Percentiles rank a stretch among this genome's conserved stretches.
Conservation (phyloP, 345 rosid species). For the Aethionema arabicum region DNA sequence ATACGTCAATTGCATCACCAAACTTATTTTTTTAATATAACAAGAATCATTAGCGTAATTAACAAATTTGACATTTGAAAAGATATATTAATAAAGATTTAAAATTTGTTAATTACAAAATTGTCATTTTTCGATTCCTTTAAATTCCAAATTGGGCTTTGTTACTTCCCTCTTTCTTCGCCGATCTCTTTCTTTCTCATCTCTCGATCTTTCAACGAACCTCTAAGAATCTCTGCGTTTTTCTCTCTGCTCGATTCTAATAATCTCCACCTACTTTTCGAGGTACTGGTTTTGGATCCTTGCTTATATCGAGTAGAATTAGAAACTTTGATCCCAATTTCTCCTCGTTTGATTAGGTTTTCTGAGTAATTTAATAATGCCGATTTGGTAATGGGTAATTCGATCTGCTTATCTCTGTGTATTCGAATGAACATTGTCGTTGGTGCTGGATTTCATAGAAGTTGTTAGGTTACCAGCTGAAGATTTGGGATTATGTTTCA, state of each 20-base stretch:
- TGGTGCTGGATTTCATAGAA: neutral
- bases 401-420: slow-evolving; percentile 22
- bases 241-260: neutral
- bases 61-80: too few relatives aligned
- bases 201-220: slow-evolving; percentile 29
- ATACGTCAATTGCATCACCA: too few relatives aligned
- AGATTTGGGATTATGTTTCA: slow-evolving; percentile 14
- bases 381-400: slow-evolving; percentile 26
- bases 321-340: neutral
- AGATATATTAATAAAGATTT: too few relatives aligned
- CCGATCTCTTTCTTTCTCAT: slow-evolving; percentile 28
- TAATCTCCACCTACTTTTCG: slow-evolving; percentile 3
- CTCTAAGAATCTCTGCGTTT: slow-evolving; percentile 17
- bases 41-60: too few relatives aligned
- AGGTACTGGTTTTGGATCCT: slow-evolving; percentile 12
- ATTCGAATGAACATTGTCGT: slow-evolving; percentile 17
- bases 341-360: slow-evolving; percentile 2
- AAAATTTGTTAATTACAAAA: too few relatives aligned
- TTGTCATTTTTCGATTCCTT: too few relatives aligned
- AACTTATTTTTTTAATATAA: too few relatives aligned
- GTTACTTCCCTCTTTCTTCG: slow-evolving; percentile 33
- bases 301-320: neutral
- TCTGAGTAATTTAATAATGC: slow-evolving; percentile 14
- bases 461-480: slow-evolving; percentile 24
- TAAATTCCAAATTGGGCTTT: neutral